Percentiles rank a stretch among this genome's conserved stretches.
phyloP scores from a whole-genome alignment of 78 protist species.

The Mastigamoeba balamuthi region DNA sequence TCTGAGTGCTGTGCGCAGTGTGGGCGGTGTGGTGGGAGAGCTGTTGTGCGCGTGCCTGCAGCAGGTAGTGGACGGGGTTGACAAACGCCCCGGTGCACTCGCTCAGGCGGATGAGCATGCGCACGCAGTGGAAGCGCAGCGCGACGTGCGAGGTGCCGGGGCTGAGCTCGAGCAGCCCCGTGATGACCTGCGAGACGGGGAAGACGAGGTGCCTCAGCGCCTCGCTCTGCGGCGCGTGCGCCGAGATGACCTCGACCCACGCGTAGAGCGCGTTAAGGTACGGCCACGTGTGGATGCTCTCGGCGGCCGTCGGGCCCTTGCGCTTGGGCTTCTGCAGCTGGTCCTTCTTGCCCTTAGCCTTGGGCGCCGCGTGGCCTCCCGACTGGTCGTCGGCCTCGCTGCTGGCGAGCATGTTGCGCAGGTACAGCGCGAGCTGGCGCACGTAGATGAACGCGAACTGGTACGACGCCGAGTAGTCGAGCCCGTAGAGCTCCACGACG shows the following conservation, averaged over 20 bases:
- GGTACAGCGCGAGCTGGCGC: constrained; percentile 84
- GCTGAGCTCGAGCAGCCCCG: constrained; percentile 25
- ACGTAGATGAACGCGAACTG: constrained; percentile 76
- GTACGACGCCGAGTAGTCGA: constrained; percentile 50
- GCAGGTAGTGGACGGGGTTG: constrained; percentile 26
- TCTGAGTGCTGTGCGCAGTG: no score
- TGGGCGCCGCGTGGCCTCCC: no score
- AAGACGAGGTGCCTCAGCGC: constrained; percentile 32
- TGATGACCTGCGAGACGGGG: constrained; percentile 58
- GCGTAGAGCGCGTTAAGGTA: constrained; percentile 49
- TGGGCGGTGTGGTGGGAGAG: constrained; percentile 1
- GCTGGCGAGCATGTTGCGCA: constrained; percentile 50
- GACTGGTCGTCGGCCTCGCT: no score
- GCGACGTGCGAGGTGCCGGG: constrained; percentile 46
- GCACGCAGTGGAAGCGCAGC: constrained; percentile 44
- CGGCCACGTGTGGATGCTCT: constrained; percentile 80
- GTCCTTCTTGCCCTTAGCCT: not conserved
- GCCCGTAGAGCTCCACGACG: constrained; percentile 61
- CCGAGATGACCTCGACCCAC: constrained; percentile 56
- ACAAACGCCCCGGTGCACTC: constrained; percentile 15
- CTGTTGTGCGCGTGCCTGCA: constrained; percentile 5
- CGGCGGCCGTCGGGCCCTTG: not conserved
- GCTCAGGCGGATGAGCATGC: constrained; percentile 24
- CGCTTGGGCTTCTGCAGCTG: not conserved
- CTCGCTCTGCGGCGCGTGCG: constrained; percentile 22